A percentile compares a stretch with the other conserved stretches of the same genome.
phyloP scores from a whole-genome alignment of 805 yeast genomes.

The Sugiyamaella valdiviana region DNA sequence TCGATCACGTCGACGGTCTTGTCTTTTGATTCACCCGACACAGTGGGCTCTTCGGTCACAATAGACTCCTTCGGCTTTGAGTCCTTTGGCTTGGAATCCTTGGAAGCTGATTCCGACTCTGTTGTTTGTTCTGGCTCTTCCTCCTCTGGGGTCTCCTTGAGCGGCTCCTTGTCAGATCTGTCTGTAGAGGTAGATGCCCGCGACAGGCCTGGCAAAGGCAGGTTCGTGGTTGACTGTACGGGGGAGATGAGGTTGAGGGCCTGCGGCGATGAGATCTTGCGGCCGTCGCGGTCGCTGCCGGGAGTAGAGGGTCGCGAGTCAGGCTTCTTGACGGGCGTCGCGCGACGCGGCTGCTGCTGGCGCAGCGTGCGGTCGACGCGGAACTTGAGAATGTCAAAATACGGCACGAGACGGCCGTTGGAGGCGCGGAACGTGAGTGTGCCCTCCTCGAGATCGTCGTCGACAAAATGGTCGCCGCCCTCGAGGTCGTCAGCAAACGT shows the following conservation, averaged over 20 bases:
- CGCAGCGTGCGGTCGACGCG: slow-evolving; percentile 33
- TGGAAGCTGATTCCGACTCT: neutral
- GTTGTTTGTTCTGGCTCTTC: neutral
- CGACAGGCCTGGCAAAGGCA: slow-evolving; percentile 10
- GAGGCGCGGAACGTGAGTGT: slow-evolving; percentile 45
- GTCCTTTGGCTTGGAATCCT: neutral
- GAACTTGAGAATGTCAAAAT: slow-evolving; percentile 51
- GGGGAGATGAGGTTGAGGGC: slow-evolving; percentile 13
- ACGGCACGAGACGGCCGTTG: slow-evolving; percentile 67
- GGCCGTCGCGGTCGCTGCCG: slow-evolving; percentile 1
- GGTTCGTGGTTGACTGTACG: slow-evolving; percentile 13
- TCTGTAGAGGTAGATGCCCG: slow-evolving; percentile 4
- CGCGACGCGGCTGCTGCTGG: slow-evolving; percentile 7
- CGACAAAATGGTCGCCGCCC: slow-evolving; percentile 69
- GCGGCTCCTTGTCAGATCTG: neutral
- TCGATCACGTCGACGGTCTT: neutral
- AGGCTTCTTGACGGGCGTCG: neutral
- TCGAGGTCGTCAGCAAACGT: slow-evolving; percentile 84
- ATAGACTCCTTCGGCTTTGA: neutral
- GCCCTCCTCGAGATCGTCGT: slow-evolving; percentile 59
- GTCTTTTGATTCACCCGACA: neutral
- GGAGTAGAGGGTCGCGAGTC: slow-evolving; percentile 9
- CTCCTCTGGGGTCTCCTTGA: neutral
- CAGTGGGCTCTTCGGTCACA: neutral
- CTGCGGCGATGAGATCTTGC: slow-evolving; percentile 9